Conservation (phyloP, 83 land plant species). For the Picea engelmannii region DNA sequence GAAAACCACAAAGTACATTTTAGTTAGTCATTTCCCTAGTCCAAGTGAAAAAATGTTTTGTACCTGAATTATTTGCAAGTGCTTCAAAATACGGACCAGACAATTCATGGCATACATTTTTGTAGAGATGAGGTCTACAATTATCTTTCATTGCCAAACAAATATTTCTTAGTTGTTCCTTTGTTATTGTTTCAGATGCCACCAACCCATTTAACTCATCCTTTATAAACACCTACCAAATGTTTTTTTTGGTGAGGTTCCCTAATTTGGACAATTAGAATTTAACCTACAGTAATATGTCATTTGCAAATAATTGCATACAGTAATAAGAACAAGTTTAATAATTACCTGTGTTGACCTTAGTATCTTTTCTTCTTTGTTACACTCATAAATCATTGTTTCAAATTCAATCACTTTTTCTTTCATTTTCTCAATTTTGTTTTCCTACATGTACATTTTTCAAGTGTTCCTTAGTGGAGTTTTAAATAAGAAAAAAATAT, state of each 20-base stretch:
- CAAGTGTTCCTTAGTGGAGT: not conserved
- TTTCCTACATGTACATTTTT: not conserved
- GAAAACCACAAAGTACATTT: conserved; percentile 1
- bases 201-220: conserved; percentile 11
- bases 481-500: not conserved
- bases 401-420: not conserved
- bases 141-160: conserved; percentile 1
- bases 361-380: conserved; percentile 9
- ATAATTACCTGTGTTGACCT: conserved; percentile 11
- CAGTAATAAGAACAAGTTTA: not conserved
- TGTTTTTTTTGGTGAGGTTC: not conserved
- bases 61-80: not conserved
- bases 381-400: not conserved
- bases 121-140: conserved; percentile 3
- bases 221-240: conserved; percentile 11
- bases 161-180: conserved; percentile 11
- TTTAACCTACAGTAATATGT: not conserved
- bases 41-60: not conserved
- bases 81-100: not conserved
- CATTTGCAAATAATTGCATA: not conserved
- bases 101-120: conserved; percentile 11
- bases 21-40: not conserved
- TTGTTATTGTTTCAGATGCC: not conserved
- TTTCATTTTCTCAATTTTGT: not conserved
- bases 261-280: not conserved